Conservation (phyloP, 2,329 filamentous ascomycete genomes). For the Calonectria hongkongensis region DNA sequence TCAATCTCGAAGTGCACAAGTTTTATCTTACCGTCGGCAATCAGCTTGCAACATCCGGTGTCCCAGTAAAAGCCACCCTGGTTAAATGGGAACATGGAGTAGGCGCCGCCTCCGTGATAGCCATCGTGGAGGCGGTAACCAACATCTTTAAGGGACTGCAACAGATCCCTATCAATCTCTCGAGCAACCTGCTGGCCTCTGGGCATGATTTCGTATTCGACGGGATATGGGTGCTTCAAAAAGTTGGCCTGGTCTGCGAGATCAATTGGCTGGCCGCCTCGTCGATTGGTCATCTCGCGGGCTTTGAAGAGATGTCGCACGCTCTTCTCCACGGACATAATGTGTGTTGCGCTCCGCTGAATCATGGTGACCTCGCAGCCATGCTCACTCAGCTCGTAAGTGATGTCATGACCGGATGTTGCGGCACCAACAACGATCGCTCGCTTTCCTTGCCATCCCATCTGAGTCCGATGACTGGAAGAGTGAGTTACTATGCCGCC, state of each 20-base stretch:
- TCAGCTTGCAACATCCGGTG: slow-evolving; percentile 31
- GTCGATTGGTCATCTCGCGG: slow-evolving; percentile 27
- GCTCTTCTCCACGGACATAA: slow-evolving; percentile 34
- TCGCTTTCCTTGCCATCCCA: slow-evolving; percentile 15
- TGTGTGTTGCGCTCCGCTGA: slow-evolving; percentile 31
- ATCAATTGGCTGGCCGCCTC: background rate
- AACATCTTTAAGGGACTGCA: slow-evolving; percentile 25
- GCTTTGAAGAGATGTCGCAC: slow-evolving; percentile 21
- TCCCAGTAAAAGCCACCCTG: slow-evolving; percentile 41
- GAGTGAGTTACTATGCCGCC: slow-evolving; percentile 24
- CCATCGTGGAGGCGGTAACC: slow-evolving; percentile 37
- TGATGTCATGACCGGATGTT: slow-evolving; percentile 26
- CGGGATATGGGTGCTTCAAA: slow-evolving; percentile 15
- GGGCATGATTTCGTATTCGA: slow-evolving; percentile 29
- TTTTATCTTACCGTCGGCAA: slow-evolving; percentile 31
- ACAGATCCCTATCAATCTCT: background rate
- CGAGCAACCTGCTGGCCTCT: slow-evolving; percentile 1
- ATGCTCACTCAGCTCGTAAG: slow-evolving; percentile 6
- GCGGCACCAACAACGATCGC: slow-evolving; percentile 29
- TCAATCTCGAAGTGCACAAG: slow-evolving; percentile 33
- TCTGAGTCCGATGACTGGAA: background rate
- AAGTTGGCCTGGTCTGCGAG: slow-evolving; percentile 12
- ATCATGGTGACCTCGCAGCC: slow-evolving; percentile 33
- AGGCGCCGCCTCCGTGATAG: slow-evolving; percentile 38
- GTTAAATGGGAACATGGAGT: slow-evolving; percentile 41